Base-by-base conservation (phyloP, 306 rosid genomes). In the Ormosia emarginata region DNA sequence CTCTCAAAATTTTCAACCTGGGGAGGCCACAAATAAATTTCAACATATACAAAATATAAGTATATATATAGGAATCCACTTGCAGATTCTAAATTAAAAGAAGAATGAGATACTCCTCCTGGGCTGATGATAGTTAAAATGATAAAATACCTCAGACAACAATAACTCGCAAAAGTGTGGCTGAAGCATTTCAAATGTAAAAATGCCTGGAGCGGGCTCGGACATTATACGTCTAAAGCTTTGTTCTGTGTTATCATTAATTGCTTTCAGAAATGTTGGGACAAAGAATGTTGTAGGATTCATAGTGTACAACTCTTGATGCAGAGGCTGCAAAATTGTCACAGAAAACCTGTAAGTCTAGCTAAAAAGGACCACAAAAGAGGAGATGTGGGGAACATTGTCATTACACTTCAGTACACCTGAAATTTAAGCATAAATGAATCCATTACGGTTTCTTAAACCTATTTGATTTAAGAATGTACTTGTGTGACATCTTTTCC, bases 1-100 rank as follows among this genome's bases (percentile, higher is more conserved):
- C 84, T 89, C 79, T 92, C 93, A 76, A 94, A 94, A 78, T 87
- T 89, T 79, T 94, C 98, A 68, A 91, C 92, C 98, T 94, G 74
- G 52, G 64, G 18, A 80, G 69, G 65, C 74, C 62, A 88, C 78
- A 85, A 80, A 44, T n/a, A 66, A 72, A 55, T 15, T 62, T 37
- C 58, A 58, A 58, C 30, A 72, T 29, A 39, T 40, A 13, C 11
- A 71, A 77, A 56, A 53, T 39, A 77, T 7, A 63, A 63, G 64
- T 14, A 43, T 55, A 32, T 9, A 18, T 14, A 29, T 24, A 9
- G 79, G 34, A 61, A 72, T 76, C 33, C 24, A 53, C 58, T 41
- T 30, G 36, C 36, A 71, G 59, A 82, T 40, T 77, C 32, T 68
- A 50, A 50, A 66, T 65, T 77, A 71, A 74, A 56, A 40, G 69